Conservation (phyloP, 140 eudicot genomes). For the Stevia rebaudiana region DNA sequence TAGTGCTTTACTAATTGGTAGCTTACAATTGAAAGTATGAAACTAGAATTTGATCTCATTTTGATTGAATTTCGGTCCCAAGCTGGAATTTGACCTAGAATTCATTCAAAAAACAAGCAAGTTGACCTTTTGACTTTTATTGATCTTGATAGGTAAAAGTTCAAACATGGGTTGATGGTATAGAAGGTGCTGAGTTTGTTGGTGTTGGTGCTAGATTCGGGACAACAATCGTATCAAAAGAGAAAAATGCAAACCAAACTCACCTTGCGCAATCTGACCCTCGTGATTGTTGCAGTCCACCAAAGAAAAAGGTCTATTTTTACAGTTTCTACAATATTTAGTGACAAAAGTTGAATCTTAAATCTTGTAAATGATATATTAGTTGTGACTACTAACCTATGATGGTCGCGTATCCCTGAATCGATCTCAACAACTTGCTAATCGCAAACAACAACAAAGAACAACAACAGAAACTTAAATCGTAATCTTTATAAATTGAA, state of each 20-base stretch:
- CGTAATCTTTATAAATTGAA: no score
- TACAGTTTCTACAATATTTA: no score
- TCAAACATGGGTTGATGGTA: slow-evolving; percentile 82
- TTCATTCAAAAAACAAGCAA: not conserved
- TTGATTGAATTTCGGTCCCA: not conserved
- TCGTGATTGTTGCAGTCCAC: slow-evolving; percentile 75
- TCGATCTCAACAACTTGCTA: no score
- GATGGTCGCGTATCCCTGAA: no score
- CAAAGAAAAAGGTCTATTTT: slow-evolving; percentile 51
- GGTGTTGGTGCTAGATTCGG: slow-evolving; percentile 97
- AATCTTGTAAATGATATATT: not conserved
- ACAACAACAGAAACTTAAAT: no score
- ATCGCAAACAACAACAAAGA: no score
- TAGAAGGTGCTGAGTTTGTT: slow-evolving; percentile 58
- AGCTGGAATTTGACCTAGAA: not conserved
- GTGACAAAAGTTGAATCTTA: not conserved
- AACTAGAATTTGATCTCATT: not conserved
- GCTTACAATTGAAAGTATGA: not conserved
- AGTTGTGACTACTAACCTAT: slow-evolving; percentile 12
- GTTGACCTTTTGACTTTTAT: not conserved
- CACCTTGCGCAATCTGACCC: slow-evolving; percentile 64
- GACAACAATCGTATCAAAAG: slow-evolving; percentile 65
- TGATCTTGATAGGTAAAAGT: slow-evolving; percentile 63
- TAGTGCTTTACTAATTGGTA: not conserved
- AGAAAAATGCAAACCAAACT: slow-evolving; percentile 69